Base-by-base conservation (phyloP, 305 asterid species). In the Petunia hybrid region DNA sequence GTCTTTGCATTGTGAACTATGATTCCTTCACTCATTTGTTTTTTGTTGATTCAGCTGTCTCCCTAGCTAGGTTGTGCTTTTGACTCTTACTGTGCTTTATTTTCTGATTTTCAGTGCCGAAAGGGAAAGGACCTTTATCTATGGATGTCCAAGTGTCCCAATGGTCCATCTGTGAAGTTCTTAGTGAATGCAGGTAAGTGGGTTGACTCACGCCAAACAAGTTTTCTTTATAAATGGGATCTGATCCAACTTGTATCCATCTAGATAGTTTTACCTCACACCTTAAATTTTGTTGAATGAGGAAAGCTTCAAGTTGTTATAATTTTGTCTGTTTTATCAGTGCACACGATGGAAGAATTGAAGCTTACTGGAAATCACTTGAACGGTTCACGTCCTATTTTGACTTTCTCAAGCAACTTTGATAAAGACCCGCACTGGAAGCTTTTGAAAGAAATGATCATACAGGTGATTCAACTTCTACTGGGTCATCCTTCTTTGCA, bases 331-430 rank as follows among this genome's bases (percentile, higher is more conserved):
- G 10, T 65, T 1, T 38, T 36, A 36, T 65, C n/a, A 94, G 98
- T 94, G 83, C 97, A 94, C 87, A 91, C 98, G 0, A 92, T 92
- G 98, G 97, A 94, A 81, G 98, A 94, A 80, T 75, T 94, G 87
- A 94, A 92, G 87, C 98, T 92, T 78, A 94, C 98, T 62, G 97
- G 98, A 71, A 94, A 94, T 86, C 97, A 94, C 84, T 87, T 94
- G 53, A 94, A 94, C 88, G 97, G 95, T 80, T 89, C 97, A 0
- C 97, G 97, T 36, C 98, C 98, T 41, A 53, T 94, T 79, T 82
- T 93, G 84, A 91, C 97, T 41, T 93, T 93, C 82, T 93, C 94
- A 4, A 83, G 91, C 45, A 86, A 91, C 86, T 93, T 91, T 42
- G 97, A 93, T 77, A 84, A 89, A 59, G 90, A 82, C 40, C 93